Evolutionary conservation across 176 grass and related monocot genomes (phyloP).

Genomic region (Saccharum spontaneum): DNA sequence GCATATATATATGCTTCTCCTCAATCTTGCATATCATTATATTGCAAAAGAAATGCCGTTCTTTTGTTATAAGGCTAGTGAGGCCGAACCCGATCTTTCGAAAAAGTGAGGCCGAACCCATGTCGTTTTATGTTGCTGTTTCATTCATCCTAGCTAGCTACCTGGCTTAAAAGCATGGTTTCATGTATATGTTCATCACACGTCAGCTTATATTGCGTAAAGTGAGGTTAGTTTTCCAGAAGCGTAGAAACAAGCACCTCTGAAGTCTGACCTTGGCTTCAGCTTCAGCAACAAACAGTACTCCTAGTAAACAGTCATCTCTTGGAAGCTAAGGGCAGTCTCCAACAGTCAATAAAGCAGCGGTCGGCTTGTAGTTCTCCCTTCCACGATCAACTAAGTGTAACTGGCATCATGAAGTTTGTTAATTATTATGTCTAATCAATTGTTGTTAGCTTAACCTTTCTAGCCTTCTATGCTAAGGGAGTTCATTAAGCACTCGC

Average conservation of each 20-base stretch:
- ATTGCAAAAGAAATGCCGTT: not conserved
- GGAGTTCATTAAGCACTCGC: conserved; percentile 26
- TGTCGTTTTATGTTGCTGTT: not conserved
- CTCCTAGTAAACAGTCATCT: not conserved
- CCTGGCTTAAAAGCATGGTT: not conserved
- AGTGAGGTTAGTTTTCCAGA: conserved; percentile 23
- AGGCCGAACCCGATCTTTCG: not conserved
- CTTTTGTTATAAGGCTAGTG: not conserved
- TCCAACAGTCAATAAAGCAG: conserved; percentile 38
- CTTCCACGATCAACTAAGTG: not conserved
- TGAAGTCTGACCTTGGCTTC: not conserved
- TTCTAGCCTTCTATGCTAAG: conserved; percentile 25
- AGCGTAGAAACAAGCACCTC: conserved; percentile 17
- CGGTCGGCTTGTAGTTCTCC: not conserved
- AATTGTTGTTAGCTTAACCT: not conserved
- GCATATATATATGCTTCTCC: too few relatives aligned
- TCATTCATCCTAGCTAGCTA: not conserved
- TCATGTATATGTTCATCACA: conserved; percentile 17
- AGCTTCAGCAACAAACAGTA: not conserved
- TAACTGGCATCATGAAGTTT: not conserved
- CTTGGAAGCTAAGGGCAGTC: conserved; percentile 46
- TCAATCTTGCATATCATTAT: not conserved
- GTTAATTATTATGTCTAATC: not conserved
- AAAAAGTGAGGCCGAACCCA: not conserved
- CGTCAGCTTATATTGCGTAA: not conserved